Evolutionary conservation across 2,329 filamentous ascomycete genomes (phyloP), one percentile per base, ranked within the genome.

Genomic region (Fusarium nisikadoi): DNA sequence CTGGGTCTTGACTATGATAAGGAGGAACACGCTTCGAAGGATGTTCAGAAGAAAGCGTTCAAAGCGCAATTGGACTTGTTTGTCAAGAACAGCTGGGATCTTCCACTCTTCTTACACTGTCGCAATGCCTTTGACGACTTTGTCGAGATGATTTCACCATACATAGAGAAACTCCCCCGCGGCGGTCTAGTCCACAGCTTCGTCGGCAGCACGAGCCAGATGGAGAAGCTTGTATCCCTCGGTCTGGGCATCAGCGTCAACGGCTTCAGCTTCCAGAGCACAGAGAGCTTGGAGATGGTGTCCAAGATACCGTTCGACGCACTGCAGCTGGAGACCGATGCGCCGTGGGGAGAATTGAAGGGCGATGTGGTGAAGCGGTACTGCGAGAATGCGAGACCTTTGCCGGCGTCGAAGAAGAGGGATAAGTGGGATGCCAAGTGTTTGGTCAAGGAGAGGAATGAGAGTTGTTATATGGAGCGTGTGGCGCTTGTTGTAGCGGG

Each of bases 371-470:
- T 81, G 20, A 86, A 82, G 69, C 76, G 75, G 17, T 87, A 84
- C 62, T 72, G 86, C n/a, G 68, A 53, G 19, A 79, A 82, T 46
- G 83, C 81, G 16, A 75, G 75, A 11, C 73, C 80, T 10, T 61
- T 85, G 49, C 83, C 83, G 8, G 69, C 75, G 20, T 82, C 80
- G 13, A 85, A 85, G 79, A 87, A 88, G 78, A 84, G 81, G 68
- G 84, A 86, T 47, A 87, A 85, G 71, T 88, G 85, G 68, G 80
- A 84, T 52, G 39, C 68, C 12, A 82, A 80, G 0, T 78, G 78
- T 36, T 86, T 87, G 84, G 80, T 88, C 4, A 88, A 87, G 70
- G 83, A 84, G 62, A 77, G 85, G 43, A 87, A 87, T 66, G 86
- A 88, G 72, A 87, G 85, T 52, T 87, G 85, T 68, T 78, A 76